Evolutionary conservation across 306 rosid genomes (phyloP).

Genomic region (Leucaena leucocephala): DNA sequence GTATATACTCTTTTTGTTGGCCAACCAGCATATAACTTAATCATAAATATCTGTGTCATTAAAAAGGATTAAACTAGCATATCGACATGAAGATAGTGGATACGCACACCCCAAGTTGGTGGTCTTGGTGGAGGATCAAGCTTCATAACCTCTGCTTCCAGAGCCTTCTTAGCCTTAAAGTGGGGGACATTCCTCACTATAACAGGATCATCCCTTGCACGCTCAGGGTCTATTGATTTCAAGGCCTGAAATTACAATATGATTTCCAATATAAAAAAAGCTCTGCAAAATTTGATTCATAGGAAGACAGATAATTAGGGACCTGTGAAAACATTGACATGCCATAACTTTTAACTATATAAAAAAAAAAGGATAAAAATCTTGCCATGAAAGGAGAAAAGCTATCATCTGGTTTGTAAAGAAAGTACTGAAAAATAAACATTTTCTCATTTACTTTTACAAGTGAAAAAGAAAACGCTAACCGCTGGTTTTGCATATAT

Average conservation of each 20-base stretch:
- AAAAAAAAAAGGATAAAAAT: slow-evolving; percentile 20
- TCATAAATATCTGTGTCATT: not conserved
- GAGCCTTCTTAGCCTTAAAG: slow-evolving; percentile 83
- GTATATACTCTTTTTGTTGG: too few species aligned
- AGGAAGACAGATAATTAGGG: not conserved
- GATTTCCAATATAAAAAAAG: slow-evolving; percentile 7
- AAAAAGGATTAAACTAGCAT: slow-evolving; percentile 28
- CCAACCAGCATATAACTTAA: too few species aligned
- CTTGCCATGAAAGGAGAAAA: slow-evolving; percentile 11
- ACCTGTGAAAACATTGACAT: not conserved
- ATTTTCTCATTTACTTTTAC: slow-evolving; percentile 16
- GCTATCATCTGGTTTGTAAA: not conserved
- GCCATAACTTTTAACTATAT: slow-evolving; percentile 9
- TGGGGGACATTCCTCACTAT: slow-evolving; percentile 80
- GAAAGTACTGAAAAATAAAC: slow-evolving; percentile 5
- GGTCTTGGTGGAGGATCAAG: slow-evolving; percentile 95
- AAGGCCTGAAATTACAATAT: slow-evolving; percentile 61
- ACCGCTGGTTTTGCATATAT: slow-evolving; percentile 16
- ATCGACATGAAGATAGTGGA: slow-evolving; percentile 28
- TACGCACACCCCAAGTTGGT: slow-evolving; percentile 86
- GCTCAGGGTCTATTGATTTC: slow-evolving; percentile 85
- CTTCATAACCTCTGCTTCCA: slow-evolving; percentile 85
- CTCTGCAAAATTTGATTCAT: slow-evolving; percentile 27
- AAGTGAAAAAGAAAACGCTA: not conserved
- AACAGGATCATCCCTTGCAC: slow-evolving; percentile 90